Evolutionary conservation across 2,329 filamentous ascomycete species (phyloP).

Genomic region (Ceratocystis papillata): DNA sequence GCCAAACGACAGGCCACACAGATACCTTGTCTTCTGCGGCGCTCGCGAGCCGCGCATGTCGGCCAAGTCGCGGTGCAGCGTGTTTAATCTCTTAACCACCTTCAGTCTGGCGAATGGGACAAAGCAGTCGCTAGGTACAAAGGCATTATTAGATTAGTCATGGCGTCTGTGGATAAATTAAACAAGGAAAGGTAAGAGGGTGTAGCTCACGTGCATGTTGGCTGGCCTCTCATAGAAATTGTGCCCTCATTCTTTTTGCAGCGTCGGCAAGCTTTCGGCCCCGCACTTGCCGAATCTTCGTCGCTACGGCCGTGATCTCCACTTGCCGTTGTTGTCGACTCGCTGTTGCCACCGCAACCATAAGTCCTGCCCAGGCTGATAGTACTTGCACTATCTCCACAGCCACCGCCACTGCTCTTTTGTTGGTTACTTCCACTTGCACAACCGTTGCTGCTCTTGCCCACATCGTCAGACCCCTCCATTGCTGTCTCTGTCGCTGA

Average conservation of each 20-base stretch:
- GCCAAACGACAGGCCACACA: constrained; percentile 75
- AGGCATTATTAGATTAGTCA: neutral
- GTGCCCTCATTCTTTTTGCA: constrained; percentile 21
- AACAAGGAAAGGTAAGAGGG: neutral
- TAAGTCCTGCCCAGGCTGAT: neutral
- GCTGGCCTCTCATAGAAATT: constrained; percentile 24
- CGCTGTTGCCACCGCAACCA: constrained; percentile 10
- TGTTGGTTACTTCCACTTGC: neutral
- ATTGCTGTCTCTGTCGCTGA: neutral
- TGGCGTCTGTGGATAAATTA: constrained; percentile 22
- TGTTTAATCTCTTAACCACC: constrained; percentile 58
- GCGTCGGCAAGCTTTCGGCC: constrained; percentile 20
- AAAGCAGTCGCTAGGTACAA: constrained; percentile 51
- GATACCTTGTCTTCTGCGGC: constrained; percentile 37
- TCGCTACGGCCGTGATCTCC: neutral
- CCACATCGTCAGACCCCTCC: neutral
- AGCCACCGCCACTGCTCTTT: neutral
- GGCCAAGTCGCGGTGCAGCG: constrained; percentile 40
- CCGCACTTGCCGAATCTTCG: constrained; percentile 9
- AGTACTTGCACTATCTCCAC: neutral
- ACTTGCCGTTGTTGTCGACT: neutral
- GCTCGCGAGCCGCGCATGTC: constrained; percentile 30
- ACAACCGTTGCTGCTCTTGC: neutral
- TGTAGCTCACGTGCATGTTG: constrained; percentile 28
- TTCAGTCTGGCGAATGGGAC: constrained; percentile 67